These are phyloP conservation scores for Penstemon eatonii DNA, from an alignment of 257 asterid genomes.

Conservation along the genomic window DNA sequence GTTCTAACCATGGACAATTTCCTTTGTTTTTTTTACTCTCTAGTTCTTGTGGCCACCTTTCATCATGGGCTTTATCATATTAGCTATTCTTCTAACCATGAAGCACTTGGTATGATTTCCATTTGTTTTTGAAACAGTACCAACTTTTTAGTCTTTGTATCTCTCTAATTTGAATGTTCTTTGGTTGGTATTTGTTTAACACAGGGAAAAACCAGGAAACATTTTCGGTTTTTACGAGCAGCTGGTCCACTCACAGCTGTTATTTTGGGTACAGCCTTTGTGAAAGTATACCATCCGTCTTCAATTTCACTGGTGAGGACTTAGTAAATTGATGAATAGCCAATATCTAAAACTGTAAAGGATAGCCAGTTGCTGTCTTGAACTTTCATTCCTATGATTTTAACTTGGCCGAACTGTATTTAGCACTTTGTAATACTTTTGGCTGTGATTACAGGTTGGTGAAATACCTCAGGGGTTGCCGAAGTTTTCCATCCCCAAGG, in stretches of 20 bases:
- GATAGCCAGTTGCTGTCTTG: conserved; percentile 18
- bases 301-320: conserved; percentile 88
- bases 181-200: conserved; percentile 32
- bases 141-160: conserved; percentile 19
- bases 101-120: conserved; percentile 73
- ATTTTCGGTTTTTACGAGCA: conserved; percentile 76
- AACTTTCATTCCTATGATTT: conserved; percentile 6
- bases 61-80: conserved; percentile 75
- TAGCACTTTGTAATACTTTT: conserved; percentile 20
- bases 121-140: conserved; percentile 17
- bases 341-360: conserved; percentile 9
- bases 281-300: conserved; percentile 68
- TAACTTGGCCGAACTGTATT: conserved; percentile 4
- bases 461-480: conserved; percentile 98
- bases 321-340: conserved; percentile 29
- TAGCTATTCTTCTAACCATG: conserved; percentile 80
- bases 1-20: conserved; percentile 26
- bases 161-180: conserved; percentile 24
- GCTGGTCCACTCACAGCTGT: conserved; percentile 98
- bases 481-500: conserved; percentile 82
- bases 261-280: conserved; percentile 78
- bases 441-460: conserved; percentile 66
- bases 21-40: conserved; percentile 29
- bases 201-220: conserved; percentile 77
- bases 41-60: conserved; percentile 96